phyloP scores from a whole-genome alignment of 1,284 basidiomycete species.

The Fistulina hepatica region DNA sequence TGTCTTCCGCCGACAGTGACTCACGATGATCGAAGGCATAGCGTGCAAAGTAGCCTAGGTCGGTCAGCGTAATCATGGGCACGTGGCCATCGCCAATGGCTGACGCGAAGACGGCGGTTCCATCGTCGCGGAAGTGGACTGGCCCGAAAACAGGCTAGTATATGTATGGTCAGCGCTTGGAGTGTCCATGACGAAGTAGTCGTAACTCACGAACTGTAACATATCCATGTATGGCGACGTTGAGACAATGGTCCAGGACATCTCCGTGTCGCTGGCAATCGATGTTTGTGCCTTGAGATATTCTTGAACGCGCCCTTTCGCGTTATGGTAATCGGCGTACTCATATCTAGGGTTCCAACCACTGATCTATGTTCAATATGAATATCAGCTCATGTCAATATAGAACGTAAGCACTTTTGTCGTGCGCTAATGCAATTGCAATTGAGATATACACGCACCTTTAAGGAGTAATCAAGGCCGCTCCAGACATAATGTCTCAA shows the following conservation, averaged over 20 bases:
- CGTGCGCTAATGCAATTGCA: slow-evolving; percentile 1
- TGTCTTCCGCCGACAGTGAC: slow-evolving; percentile 14
- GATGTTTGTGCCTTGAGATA: slow-evolving; percentile 10
- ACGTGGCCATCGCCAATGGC: slow-evolving; percentile 14
- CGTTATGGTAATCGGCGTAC: slow-evolving; percentile 12
- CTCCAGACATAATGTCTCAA: slow-evolving; percentile 9
- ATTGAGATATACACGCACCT: slow-evolving; percentile 24
- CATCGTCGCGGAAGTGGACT: slow-evolving; percentile 16
- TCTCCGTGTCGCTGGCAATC: slow-evolving; percentile 1
- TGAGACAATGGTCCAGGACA: slow-evolving; percentile 19
- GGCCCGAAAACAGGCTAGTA: slow-evolving; percentile 14
- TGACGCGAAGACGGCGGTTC: slow-evolving; percentile 20
- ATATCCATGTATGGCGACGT: slow-evolving; percentile 38
- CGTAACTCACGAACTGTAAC: slow-evolving; percentile 19
- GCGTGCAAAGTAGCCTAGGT: slow-evolving; percentile 20
- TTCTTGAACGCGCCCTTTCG: slow-evolving; percentile 5
- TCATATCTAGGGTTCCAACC: slow-evolving; percentile 8
- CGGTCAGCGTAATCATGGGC: slow-evolving; percentile 17
- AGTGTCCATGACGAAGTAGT: too few relatives aligned
- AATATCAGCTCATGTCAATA: too few relatives aligned
- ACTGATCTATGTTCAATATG: slow-evolving; percentile 2
- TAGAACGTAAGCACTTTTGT: background rate
- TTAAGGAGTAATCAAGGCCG: slow-evolving; percentile 18
- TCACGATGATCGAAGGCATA: slow-evolving; percentile 18
- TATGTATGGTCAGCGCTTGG: background rate